Evolutionary conservation across 2,329 filamentous ascomycete genomes (phyloP).

Genomic region (Paecilomyces dactylethromorphus): DNA sequence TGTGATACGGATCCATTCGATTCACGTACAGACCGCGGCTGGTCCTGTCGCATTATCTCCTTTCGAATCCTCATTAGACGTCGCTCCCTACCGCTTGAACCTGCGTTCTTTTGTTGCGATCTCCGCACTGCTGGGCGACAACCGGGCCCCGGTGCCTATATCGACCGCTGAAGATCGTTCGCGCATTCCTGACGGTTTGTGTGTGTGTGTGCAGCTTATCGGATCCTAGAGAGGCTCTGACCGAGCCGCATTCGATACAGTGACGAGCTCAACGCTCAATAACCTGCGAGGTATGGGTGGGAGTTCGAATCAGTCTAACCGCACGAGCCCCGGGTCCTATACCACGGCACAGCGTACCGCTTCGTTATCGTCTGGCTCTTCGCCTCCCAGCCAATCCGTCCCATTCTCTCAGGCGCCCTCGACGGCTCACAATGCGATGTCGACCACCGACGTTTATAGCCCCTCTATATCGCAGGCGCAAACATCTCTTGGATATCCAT

Average conservation of each 20-base stretch:
- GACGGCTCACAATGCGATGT: conserved; percentile 37
- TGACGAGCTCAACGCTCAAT: not conserved
- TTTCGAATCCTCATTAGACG: not conserved
- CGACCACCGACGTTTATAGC: conserved; percentile 35
- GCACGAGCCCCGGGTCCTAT: conserved; percentile 35
- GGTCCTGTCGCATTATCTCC: not conserved
- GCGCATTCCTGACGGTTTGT: not conserved
- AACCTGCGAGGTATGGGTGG: conserved; percentile 32
- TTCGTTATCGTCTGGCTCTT: conserved; percentile 33
- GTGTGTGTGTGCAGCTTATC: not conserved
- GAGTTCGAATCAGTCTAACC: conserved; percentile 35
- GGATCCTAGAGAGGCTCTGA: not conserved
- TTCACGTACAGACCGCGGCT: not conserved
- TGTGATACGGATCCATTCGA: not conserved
- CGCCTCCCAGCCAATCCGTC: conserved; percentile 28
- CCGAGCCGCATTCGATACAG: not conserved
- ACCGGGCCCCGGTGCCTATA: not conserved
- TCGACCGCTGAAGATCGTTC: not conserved
- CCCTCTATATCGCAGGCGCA: conserved; percentile 30
- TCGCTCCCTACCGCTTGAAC: not conserved
- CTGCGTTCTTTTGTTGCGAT: not conserved
- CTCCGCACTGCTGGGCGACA: not conserved
- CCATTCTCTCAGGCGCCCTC: conserved; percentile 27
- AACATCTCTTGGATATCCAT: conserved; percentile 29
- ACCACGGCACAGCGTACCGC: conserved; percentile 32